Evolutionary conservation across 148 eudicot species (phyloP).

Genomic region (Drosera capensis): DNA sequence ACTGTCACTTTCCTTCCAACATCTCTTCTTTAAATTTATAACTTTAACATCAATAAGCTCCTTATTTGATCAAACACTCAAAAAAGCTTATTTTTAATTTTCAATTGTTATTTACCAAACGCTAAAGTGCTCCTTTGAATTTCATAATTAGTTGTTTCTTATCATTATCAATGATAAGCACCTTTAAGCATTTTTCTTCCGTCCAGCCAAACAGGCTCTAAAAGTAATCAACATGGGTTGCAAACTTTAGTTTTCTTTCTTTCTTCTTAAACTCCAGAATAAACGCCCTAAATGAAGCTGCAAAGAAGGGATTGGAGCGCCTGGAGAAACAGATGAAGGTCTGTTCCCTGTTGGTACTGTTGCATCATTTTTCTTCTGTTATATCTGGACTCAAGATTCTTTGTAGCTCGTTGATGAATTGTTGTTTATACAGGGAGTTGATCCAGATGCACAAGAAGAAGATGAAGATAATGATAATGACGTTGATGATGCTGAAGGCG

Average conservation of each 20-base stretch:
- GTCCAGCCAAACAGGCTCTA: too few relatives aligned
- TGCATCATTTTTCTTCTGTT: background rate
- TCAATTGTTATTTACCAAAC: too few relatives aligned
- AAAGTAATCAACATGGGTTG: background rate
- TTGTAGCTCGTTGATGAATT: background rate
- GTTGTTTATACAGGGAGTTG: constrained; percentile 75
- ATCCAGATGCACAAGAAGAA: constrained; percentile 96
- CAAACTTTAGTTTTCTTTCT: background rate
- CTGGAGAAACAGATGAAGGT: constrained; percentile 98
- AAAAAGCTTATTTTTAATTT: too few relatives aligned
- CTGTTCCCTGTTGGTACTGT: constrained; percentile 3
- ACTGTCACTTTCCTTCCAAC: too few relatives aligned
- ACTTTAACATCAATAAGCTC: too few relatives aligned
- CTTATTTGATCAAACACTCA: too few relatives aligned
- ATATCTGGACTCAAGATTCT: too few relatives aligned
- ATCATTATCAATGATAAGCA: too few relatives aligned
- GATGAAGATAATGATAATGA: constrained; percentile 99
- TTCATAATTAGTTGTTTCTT: too few relatives aligned
- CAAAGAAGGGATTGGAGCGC: constrained; percentile 81
- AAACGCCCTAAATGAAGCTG: constrained; percentile 83
- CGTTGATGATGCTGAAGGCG: constrained; percentile 78
- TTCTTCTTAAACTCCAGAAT: constrained; percentile 28
- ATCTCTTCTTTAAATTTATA: too few relatives aligned
- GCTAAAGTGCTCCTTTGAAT: too few relatives aligned
- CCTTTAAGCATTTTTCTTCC: too few relatives aligned